Conservation (phyloP, 2,329 filamentous ascomycete genomes). For the Rachicladosporium sp. region DNA sequence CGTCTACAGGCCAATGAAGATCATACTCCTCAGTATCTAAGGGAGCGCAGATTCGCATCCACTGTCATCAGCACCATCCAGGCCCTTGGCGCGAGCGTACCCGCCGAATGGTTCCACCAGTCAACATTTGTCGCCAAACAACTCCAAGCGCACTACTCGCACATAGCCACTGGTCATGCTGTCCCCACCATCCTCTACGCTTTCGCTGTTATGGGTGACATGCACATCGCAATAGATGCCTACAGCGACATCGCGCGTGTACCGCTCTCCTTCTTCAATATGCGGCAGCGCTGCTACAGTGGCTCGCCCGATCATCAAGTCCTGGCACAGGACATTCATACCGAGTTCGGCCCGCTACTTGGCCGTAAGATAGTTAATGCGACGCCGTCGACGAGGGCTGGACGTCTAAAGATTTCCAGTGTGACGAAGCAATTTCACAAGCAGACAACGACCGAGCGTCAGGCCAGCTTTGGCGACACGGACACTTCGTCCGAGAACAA, state of each 20-base stretch:
- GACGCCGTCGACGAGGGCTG: conserved; percentile 3
- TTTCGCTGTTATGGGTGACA: conserved; percentile 28
- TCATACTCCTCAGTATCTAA: conserved; percentile 11
- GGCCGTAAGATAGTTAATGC: conserved; percentile 13
- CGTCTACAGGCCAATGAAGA: conserved; percentile 3
- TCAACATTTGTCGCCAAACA: conserved; percentile 32
- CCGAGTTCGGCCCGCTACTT: conserved; percentile 32
- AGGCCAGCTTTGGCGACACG: conserved; percentile 4
- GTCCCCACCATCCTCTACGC: conserved; percentile 29
- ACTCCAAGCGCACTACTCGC: conserved; percentile 22
- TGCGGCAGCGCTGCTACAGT: conserved; percentile 30
- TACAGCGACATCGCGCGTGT: conserved; percentile 21
- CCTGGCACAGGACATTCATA: conserved; percentile 32
- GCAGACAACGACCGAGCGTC: conserved; percentile 1
- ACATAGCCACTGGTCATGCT: conserved; percentile 9
- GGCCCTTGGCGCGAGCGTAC: conserved; percentile 22
- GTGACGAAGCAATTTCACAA: conserved; percentile 1
- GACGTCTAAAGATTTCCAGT: background rate
- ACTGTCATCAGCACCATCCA: conserved; percentile 22
- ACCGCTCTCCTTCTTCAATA: conserved; percentile 34
- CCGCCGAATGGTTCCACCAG: conserved; percentile 29
- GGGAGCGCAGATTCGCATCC: conserved; percentile 26
- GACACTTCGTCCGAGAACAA: conserved; percentile 4
- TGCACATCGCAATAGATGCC: conserved; percentile 18
- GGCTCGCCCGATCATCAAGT: conserved; percentile 34